Percentiles rank a stretch among this genome's conserved stretches.
phyloP scores from a whole-genome alignment of 345 rosid genomes.

The Anacardium occidentale region DNA sequence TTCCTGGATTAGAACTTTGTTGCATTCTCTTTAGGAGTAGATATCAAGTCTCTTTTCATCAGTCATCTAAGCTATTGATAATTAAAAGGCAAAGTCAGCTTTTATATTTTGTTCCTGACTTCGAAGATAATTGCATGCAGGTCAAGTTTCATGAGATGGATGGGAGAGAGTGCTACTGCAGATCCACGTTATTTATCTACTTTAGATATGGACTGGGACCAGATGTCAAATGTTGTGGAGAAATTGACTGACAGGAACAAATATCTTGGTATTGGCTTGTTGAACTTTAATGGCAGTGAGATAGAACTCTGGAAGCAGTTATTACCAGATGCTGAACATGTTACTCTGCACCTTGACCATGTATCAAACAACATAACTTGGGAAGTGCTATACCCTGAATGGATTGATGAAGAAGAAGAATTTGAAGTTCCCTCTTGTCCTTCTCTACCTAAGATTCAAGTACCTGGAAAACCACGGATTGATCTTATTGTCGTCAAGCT shows the following conservation, averaged over 20 bases:
- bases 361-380: slow-evolving; percentile 51
- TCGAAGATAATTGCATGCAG: slow-evolving; percentile 28
- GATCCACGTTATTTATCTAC: slow-evolving; percentile 64
- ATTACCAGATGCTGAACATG: slow-evolving; percentile 57
- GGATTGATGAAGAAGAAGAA: slow-evolving; percentile 94
- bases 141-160: slow-evolving; percentile 51
- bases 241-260: slow-evolving; percentile 41
- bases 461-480: slow-evolving; percentile 70
- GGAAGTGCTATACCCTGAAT: slow-evolving; percentile 84
- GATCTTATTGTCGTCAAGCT: slow-evolving; percentile 78
- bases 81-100: not conserved
- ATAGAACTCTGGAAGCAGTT: slow-evolving; percentile 54
- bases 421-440: slow-evolving; percentile 83
- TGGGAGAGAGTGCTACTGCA: slow-evolving; percentile 27
- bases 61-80: not conserved
- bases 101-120: slow-evolving; percentile 13
- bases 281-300: slow-evolving; percentile 68
- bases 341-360: slow-evolving; percentile 48
- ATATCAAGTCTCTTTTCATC: not conserved
- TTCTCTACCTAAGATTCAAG: slow-evolving; percentile 59
- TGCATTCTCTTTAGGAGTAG: not conserved
- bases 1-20: not conserved
- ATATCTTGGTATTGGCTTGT: slow-evolving; percentile 69
- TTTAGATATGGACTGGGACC: slow-evolving; percentile 59
- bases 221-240: slow-evolving; percentile 49